phyloP scores from a whole-genome alignment of 768 basidiomycete genomes.

The Trametes sanguinea region DNA sequence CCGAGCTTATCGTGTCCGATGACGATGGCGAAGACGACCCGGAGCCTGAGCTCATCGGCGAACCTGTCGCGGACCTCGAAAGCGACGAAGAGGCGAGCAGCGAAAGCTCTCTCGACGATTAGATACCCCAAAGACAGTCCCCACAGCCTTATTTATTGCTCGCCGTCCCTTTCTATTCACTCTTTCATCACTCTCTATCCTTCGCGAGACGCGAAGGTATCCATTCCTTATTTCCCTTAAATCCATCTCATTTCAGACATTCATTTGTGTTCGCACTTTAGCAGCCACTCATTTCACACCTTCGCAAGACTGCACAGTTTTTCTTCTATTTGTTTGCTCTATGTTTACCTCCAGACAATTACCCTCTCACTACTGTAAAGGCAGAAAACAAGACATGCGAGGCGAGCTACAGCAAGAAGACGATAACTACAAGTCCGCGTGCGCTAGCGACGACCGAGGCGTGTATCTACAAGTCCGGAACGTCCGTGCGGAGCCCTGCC shows the following conservation, averaged over 20 bases:
- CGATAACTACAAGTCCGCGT: too few relatives aligned
- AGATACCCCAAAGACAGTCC: not conserved
- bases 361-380: too few relatives aligned
- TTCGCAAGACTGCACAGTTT: not conserved
- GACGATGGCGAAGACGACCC: constrained; percentile 7
- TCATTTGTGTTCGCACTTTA: not conserved
- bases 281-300: not conserved
- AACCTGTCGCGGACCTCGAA: not conserved
- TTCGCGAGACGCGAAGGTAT: too few relatives aligned
- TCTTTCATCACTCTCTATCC: too few relatives aligned
- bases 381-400: too few relatives aligned
- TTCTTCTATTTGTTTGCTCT: not conserved
- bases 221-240: not conserved
- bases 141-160: not conserved
- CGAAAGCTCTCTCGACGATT: not conserved
- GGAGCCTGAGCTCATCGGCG: not conserved
- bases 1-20: not conserved
- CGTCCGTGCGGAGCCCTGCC: too few relatives aligned
- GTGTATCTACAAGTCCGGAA: too few relatives aligned
- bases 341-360: not conserved
- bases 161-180: not conserved
- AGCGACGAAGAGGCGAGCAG: not conserved
- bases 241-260: not conserved
- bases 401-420: too few relatives aligned
- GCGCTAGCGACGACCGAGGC: too few relatives aligned